Conservation (phyloP, 2,329 filamentous ascomycete genomes). For the Pseudogymnoascus destructans region DNA sequence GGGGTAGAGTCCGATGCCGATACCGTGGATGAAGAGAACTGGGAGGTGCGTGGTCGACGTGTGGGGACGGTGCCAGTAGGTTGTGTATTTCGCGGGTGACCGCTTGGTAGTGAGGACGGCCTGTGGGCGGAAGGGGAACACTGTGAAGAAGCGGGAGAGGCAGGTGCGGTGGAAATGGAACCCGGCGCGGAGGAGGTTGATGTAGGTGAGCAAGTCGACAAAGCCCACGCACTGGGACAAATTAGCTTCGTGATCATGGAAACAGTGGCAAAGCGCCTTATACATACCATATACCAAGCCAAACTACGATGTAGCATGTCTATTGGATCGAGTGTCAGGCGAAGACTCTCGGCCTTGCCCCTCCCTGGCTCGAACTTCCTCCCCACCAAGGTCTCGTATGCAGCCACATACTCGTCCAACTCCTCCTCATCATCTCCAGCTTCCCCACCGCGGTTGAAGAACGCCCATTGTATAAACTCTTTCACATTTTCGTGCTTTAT, state of each 20-base stretch:
- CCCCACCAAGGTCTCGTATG: constrained; percentile 38
- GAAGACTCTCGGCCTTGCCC: constrained; percentile 38
- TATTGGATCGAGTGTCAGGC: constrained; percentile 45
- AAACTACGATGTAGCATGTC: constrained; percentile 43
- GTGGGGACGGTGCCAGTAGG: constrained; percentile 49
- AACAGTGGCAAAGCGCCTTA: neutral
- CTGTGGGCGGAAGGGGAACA: constrained; percentile 43
- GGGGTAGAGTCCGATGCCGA: constrained; percentile 45
- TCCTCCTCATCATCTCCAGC: constrained; percentile 36
- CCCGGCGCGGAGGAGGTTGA: constrained; percentile 29
- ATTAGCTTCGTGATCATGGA: constrained; percentile 9
- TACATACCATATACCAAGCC: constrained; percentile 41
- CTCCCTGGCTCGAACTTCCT: constrained; percentile 37
- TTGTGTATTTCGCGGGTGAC: constrained; percentile 36
- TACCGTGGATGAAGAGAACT: constrained; percentile 50
- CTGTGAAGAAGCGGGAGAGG: constrained; percentile 30
- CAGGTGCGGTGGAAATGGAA: constrained; percentile 36
- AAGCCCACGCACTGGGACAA: constrained; percentile 22
- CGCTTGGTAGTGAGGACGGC: constrained; percentile 32
- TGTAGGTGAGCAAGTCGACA: constrained; percentile 26
- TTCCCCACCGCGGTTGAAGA: constrained; percentile 36
- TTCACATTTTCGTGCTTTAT: constrained; percentile 46
- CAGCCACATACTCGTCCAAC: constrained; percentile 40
- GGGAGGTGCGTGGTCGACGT: constrained; percentile 43
- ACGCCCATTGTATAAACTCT: constrained; percentile 48